Evolutionary conservation across 768 basidiomycete species (phyloP).

Genomic region (Sporobolomyces phaffii): DNA sequence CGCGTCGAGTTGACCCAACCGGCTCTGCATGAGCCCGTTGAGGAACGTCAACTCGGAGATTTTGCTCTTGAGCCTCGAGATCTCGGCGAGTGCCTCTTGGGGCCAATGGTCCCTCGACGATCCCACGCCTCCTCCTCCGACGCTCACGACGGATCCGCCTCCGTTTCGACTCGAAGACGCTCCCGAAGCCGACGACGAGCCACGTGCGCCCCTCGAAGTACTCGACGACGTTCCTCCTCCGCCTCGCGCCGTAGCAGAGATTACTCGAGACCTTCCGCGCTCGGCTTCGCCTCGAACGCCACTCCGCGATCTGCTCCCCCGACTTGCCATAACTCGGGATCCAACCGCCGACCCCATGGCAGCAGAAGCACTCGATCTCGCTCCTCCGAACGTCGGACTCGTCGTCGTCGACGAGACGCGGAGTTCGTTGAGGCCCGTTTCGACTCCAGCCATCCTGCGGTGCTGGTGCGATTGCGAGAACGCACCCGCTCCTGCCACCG

Average conservation of each 20-base stretch:
- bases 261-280: slow-evolving; percentile 19
- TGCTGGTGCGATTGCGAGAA: no score
- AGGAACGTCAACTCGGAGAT: slow-evolving; percentile 40
- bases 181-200: slow-evolving; percentile 19
- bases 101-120: slow-evolving; percentile 28
- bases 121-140: no score
- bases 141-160: background rate
- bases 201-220: slow-evolving; percentile 6
- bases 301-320: slow-evolving; percentile 4
- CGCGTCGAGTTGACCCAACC: slow-evolving; percentile 33
- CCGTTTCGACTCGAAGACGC: no score
- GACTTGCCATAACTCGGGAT: background rate
- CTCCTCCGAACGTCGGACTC: background rate
- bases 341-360: no score
- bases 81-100: slow-evolving; percentile 26
- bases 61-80: slow-evolving; percentile 31
- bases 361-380: background rate
- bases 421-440: slow-evolving; percentile 28
- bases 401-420: slow-evolving; percentile 18
- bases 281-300: slow-evolving; percentile 24
- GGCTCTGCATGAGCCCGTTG: slow-evolving; percentile 37
- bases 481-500: no score
- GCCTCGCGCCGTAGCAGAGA: background rate
- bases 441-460: slow-evolving; percentile 34
- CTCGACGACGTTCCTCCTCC: slow-evolving; percentile 11